phyloP scores from a whole-genome alignment of 2,329 filamentous ascomycete genomes.

The Aureobasidium vineae region DNA sequence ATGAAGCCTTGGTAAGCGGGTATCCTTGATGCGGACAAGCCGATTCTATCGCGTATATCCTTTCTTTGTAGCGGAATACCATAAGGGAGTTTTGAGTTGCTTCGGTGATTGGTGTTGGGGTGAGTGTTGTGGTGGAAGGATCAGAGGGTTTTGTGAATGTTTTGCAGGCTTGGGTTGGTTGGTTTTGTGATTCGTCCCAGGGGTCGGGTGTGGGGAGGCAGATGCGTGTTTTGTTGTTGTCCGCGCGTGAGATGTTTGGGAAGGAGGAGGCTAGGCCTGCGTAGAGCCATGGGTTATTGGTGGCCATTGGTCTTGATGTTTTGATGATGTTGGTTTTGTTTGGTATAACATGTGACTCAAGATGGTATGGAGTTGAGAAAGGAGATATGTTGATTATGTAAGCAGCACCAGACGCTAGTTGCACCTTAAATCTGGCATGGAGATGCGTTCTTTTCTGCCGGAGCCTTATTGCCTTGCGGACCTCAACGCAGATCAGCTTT shows the following conservation, averaged over 20 bases:
- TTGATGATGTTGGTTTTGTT: not conserved
- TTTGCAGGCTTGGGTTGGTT: conserved; percentile 46
- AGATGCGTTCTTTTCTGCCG: not conserved
- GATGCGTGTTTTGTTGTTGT: conserved; percentile 45
- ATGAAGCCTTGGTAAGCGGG: conserved; percentile 60
- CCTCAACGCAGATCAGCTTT: too few species aligned
- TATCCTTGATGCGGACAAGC: conserved; percentile 69
- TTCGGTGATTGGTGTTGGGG: conserved; percentile 42
- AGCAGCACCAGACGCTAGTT: not conserved
- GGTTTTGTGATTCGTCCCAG: not conserved
- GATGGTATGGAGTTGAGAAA: not conserved
- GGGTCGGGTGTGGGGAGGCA: conserved; percentile 11
- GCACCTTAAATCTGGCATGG: not conserved
- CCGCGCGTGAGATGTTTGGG: conserved; percentile 53
- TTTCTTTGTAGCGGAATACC: conserved; percentile 62
- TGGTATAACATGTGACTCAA: not conserved
- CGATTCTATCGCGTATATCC: conserved; percentile 67
- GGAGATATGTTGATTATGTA: not conserved
- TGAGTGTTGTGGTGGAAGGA: conserved; percentile 12
- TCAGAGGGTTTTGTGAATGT: conserved; percentile 48
- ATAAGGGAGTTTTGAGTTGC: conserved; percentile 49
- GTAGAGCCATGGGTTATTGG: conserved; percentile 49
- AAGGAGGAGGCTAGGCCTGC: conserved; percentile 57
- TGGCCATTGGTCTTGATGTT: not conserved
- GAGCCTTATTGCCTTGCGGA: too few species aligned